Evolutionary conservation across 163 green algal species (phyloP), one percentile per base, ranked within the genome.

Genomic region (Scenedesmus sp.): DNA sequence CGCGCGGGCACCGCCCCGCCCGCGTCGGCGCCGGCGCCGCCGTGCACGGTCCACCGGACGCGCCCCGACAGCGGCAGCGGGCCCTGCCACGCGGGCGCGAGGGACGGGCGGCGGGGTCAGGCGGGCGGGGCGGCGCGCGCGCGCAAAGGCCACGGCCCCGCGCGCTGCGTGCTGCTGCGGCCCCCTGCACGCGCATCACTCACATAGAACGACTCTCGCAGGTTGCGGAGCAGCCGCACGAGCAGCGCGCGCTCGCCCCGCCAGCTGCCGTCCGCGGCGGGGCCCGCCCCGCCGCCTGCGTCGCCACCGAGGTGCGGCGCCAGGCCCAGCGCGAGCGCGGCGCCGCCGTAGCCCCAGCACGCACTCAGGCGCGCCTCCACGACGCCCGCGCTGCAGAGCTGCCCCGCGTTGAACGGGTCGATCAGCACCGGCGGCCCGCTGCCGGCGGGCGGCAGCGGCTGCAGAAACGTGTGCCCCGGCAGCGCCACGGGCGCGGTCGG

Each of bases 121-220:
- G 50, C 50, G 26, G 26, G 50, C 50, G 9, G 53, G 13, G 9
- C 15, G 11, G 53, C 53, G 33, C 11, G 24, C 13, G 24, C 53
- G 20, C 50, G 50, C 50, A 7, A 58, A 18, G 26, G 10, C 20
- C 50, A 58, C 29, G 51, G 51, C 14, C 51, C 5, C 51, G 1
- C 51, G 20, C 22, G 33, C 24, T 13, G 5, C 11, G 17, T 60
- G 14, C 51, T 33, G 51, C 51, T 28, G 15, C 11, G 51, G 14
- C n/a, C 51, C 14, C 4, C 6, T 33, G 51, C 51, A 60, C 10
- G 54, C 22, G 24, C 24, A 24, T 6, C 10, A 64, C 56, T 64
- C 56, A 64, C 56, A n/a, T 64, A 64, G 28, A 44, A 64, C 4
- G 56, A 42, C 56, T 64, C 56, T n/a, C 56, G 26, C 56, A 64